Evolutionary conservation across 805 yeast genomes (phyloP), one percentile per base, ranked within the genome.

Genomic region (Candida pseudofarinosa): DNA sequence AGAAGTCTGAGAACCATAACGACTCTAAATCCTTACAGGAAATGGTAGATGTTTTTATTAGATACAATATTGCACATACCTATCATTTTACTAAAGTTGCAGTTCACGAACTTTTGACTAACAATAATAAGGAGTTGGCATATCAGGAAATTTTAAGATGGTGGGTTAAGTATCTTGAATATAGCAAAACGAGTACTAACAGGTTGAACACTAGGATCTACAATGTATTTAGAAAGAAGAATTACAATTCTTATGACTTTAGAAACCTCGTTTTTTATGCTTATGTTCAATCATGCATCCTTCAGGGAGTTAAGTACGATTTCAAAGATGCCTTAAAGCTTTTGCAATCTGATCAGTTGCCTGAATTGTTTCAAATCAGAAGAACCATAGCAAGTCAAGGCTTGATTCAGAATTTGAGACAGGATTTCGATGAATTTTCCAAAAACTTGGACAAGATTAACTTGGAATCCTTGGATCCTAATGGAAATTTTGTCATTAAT

Each of bases 161-260:
- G 16, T 69, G 74, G 74, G 62, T 69, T 43, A 53, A 52, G 41
- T 57, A 45, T 46, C 43, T 65, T 40, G 71, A 67, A 51, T 56
- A 57, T 46, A 18, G 37, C n/a, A 45, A 41, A 19, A n/a, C 41
- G 18, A 31, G 45, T 7, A 34, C 23, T 17, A 41, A 45, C 35
- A 18, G 39, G 15, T 40, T 40, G 31, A 38, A 40, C 16, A 20
- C 34, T 15, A 36, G 43, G 26, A 37, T 32, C 14, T 42, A 44
- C 19, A 38, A 41, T 16, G 38, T 39, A 19, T 35, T 47, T 36
- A 39, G 46, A 39, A 40, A 40, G 12, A 31, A 39, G 3, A 39
- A 38, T 8, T 47, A 20, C 37, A 35, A 37, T 10, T 18, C 40
- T 6, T 31, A 35, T 20, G 42, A 51, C 36, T 19, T 54, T 13